Evolutionary conservation across 805 yeast species (phyloP), one percentile per base, ranked within the genome.

Genomic region (Candida wancherniae): DNA sequence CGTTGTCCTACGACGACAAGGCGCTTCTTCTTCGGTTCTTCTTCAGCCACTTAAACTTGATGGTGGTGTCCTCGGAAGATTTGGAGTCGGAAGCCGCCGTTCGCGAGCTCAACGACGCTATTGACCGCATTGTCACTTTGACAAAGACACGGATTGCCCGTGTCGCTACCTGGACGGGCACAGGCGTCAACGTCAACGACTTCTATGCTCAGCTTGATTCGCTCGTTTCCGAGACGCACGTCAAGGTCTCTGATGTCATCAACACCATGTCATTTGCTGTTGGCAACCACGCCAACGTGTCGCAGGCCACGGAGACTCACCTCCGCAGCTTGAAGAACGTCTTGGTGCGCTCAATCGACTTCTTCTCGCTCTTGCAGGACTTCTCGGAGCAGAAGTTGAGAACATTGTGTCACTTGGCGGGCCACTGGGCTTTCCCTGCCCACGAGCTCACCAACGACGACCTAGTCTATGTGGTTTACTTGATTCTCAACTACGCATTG

Each of bases 401-500:
- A 20, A 47, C 42, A 21, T 44, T 63, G 18, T 53, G 65, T 35
- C 62, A 64, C 38, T 53, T 72, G 28, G 66, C 75, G 11, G 73
- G 76, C 21, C 66, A 64, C 41, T 80, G 88, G 87, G 69, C 73
- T 31, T 83, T 83, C 50, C 79, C 80, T 13, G 83, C 88, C 2
- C 85, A 79, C 50, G 72, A 71, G 43, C 60, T 79, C 30, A 47
- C 71, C 6, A 69, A 70, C 47, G 85, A 82, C 53, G 92, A 83
- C 52, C 68, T 82, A 39, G 59, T 77, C 5, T 72, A 70, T 47
- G 73, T 80, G 46, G 81, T 76, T 4, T 73, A 52, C 42, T 33
- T 72, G 23, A 78, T 84, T 47, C 54, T 84, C 36, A 54, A 58
- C 36, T 61, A 63, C 40, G 69, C 71, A 6, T 63, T 64, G 31